Conservation (phyloP, 257 asterid genomes). For the Solanum tarapatanum region DNA sequence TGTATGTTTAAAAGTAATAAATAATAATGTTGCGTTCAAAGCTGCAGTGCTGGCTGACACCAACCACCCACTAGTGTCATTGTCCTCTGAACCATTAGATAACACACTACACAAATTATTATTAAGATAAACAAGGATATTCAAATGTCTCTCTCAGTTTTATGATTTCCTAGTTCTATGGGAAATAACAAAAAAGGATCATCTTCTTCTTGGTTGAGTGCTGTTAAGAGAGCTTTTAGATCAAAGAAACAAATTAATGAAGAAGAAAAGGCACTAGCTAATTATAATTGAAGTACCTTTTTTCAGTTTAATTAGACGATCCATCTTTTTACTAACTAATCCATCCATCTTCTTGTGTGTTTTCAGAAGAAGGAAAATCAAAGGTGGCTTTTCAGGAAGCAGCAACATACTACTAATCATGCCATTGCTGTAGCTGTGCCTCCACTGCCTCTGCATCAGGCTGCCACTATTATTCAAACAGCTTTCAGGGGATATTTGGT, state of each 20-base stretch:
- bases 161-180: constrained; percentile 7
- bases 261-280: constrained; percentile 19
- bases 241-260: constrained; percentile 22
- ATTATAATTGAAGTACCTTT: too few relatives aligned
- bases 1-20: not conserved
- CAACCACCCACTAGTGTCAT: not conserved
- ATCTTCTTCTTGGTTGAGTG: constrained; percentile 28
- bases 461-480: constrained; percentile 24
- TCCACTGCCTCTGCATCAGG: constrained; percentile 10
- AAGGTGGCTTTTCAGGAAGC: constrained; percentile 27
- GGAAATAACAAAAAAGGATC: constrained; percentile 16
- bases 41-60: not conserved
- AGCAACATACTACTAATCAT: not conserved
- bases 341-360: not conserved
- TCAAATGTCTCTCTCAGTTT: not conserved
- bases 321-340: not conserved
- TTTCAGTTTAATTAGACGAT: too few relatives aligned
- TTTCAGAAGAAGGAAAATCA: constrained; percentile 26
- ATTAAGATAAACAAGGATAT: too few relatives aligned
- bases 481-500: constrained; percentile 40
- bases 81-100: not conserved
- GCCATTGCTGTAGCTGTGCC: constrained; percentile 23
- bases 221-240: constrained; percentile 39
- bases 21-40: not conserved
- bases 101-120: not conserved